Base-by-base conservation (phyloP, 352 stramenopile species). In the Globisporangium splendens region DNA sequence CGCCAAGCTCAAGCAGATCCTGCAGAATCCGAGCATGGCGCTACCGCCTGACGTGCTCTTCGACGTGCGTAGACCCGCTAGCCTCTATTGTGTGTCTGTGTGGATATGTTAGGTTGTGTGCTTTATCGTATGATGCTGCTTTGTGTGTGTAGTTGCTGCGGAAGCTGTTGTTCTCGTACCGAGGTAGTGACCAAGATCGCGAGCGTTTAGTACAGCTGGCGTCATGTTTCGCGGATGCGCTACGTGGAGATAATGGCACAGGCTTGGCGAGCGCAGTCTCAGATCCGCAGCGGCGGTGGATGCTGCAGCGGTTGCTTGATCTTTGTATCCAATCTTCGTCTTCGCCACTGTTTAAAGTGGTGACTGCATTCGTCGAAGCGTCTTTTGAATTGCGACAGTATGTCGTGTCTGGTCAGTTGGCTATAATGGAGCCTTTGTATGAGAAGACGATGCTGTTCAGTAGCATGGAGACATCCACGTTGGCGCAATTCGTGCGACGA, bases 21-120 rank as follows among this genome's bases (percentile, higher is more conserved):
- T 91, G 47, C 77, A 88, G 68, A 66, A 75, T 2, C 63, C 66
- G 14, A 53, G 50, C 20, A 76, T 88, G 67, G 63, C 75, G 15
- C 51, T 91, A 28, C 78, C 79, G 6, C 70, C 70, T 21, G 61
- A 80, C 41, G 69, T 68, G n/a, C 54, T 90, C 0, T 79, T 81
- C 47, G 70, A 78, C 51, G 68, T 81, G 38, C 33, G 50, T 42
- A n/a, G n/a, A n/a, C n/a, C n/a, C n/a, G n/a, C 12, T 50, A 8
- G 35, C 8, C 8, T 50, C 2, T 31, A 21, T 55, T 55, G 50
- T 56, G 20, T 13, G 8, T 38, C 1, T 11, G 48, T 56, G 12
- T 54, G 55, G 15, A 50, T 53, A 8, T 64, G 38, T 33, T 41
- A 14, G 8, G 22, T 15, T 69, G 56, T 63, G 24, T 5, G 24